Percentiles rank a stretch among this genome's conserved stretches.
Evolutionary conservation across 108 stramenopile genomes (phyloP).

Genomic region (Phaeodactylum tricornutum): DNA sequence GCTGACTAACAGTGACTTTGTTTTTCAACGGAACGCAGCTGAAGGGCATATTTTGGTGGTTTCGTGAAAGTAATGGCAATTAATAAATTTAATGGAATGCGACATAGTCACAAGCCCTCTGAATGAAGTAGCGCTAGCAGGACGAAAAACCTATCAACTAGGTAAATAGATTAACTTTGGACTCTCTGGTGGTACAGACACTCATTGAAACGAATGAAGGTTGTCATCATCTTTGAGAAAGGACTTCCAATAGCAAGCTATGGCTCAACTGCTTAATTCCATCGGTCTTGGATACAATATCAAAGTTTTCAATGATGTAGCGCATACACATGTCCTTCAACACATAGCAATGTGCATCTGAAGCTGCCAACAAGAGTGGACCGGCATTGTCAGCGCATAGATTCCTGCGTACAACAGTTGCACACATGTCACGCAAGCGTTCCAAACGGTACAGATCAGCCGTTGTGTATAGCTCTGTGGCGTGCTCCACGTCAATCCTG

Average conservation of each 20-base stretch:
- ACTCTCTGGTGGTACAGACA: too few relatives aligned
- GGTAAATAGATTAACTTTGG: too few relatives aligned
- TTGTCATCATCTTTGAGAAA: constrained; percentile 53
- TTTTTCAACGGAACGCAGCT: too few relatives aligned
- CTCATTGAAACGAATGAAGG: too few relatives aligned
- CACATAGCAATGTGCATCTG: constrained; percentile 82
- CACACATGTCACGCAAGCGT: constrained; percentile 88
- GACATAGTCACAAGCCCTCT: too few relatives aligned
- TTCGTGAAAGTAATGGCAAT: too few relatives aligned
- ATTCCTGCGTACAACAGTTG: constrained; percentile 76
- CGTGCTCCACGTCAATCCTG: constrained; percentile 76
- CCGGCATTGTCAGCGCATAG: constrained; percentile 88
- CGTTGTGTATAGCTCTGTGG: constrained; percentile 88
- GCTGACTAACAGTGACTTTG: too few relatives aligned
- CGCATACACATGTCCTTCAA: constrained; percentile 84
- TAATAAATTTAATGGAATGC: too few relatives aligned
- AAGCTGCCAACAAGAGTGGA: constrained; percentile 77
- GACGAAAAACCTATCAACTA: too few relatives aligned
- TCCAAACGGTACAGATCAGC: constrained; percentile 90
- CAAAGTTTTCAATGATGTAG: constrained; percentile 91
- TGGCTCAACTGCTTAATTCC: constrained; percentile 91
- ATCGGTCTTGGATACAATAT: constrained; percentile 87
- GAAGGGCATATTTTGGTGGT: too few relatives aligned
- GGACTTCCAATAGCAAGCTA: constrained; percentile 82
- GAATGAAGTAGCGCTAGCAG: too few relatives aligned